phyloP scores from a whole-genome alignment of 2,329 filamentous ascomycete genomes.

The Rhynchosporium secalis region DNA sequence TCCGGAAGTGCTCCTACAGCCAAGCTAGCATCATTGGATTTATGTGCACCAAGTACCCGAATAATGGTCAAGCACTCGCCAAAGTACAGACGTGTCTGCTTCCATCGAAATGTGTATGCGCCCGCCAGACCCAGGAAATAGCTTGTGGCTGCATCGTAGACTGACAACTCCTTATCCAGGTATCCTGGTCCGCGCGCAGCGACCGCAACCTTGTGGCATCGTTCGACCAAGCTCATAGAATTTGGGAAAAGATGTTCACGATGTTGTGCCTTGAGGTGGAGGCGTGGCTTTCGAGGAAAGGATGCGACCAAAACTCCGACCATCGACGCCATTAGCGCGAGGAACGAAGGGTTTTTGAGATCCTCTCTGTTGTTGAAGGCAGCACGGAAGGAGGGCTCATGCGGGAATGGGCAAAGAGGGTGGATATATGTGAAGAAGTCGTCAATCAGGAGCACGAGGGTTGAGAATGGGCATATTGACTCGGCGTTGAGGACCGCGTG shows the following conservation, averaged over 20 bases:
- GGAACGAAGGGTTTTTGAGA: slow-evolving; percentile 63
- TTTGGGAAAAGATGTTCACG: slow-evolving; percentile 66
- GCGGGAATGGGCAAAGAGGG: slow-evolving; percentile 73
- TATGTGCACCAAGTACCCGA: slow-evolving; percentile 65
- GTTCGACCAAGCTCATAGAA: slow-evolving; percentile 67
- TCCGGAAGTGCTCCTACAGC: slow-evolving; percentile 32
- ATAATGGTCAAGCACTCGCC: slow-evolving; percentile 71
- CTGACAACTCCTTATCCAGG: slow-evolving; percentile 55
- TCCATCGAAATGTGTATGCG: slow-evolving; percentile 68
- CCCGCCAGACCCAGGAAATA: slow-evolving; percentile 71
- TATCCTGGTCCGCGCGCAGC: slow-evolving; percentile 62
- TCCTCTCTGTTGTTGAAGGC: slow-evolving; percentile 68
- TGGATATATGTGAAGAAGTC: slow-evolving; percentile 85
- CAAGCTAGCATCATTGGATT: slow-evolving; percentile 47
- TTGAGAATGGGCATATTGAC: slow-evolving; percentile 67
- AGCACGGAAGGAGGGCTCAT: slow-evolving; percentile 74
- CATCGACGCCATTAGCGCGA: slow-evolving; percentile 74
- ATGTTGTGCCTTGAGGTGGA: slow-evolving; percentile 67
- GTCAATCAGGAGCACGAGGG: slow-evolving; percentile 69
- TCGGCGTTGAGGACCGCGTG: slow-evolving; percentile 59
- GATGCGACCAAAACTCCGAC: slow-evolving; percentile 71
- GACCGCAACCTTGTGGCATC: slow-evolving; percentile 69
- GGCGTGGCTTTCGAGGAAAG: slow-evolving; percentile 69
- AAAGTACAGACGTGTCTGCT: slow-evolving; percentile 68
- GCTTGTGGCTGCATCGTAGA: slow-evolving; percentile 69